Base-by-base conservation (phyloP, 148 eudicot species). In the Mesembryanthemum crystallinum region DNA sequence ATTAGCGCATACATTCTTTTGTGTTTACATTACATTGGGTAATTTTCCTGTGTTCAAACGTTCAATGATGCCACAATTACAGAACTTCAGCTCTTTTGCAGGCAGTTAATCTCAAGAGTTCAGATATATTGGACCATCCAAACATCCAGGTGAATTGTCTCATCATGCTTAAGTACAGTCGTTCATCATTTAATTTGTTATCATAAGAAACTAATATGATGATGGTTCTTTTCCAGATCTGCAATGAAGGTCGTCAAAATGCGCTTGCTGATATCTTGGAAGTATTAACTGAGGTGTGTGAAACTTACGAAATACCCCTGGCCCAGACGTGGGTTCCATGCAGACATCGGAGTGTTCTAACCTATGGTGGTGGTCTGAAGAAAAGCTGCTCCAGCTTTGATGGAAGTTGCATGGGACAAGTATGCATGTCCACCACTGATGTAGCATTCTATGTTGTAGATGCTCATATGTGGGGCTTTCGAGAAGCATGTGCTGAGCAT, bases 301-400 rank as follows among this genome's bases (percentile, higher is more conserved):
- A 96, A 81, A 88, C 88, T 58, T 87, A 91, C 78, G 87, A 88
- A 57, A 37, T 96, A 59, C 99, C 99, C 29, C 88, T 96, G 77
- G 99, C 99, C 77, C 99, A 96, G 85, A 89, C 98, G 29, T 95
- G 99, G 99, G 88, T 92, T 58, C 97, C 97, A 2, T 92, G 97
- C 88, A 88, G 87, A 82, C 96, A 92, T 77, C 85, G 94, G 37
- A 92, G 85, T 81, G 87, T 92, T 81, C 86, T 95, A 55, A 87
- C 98, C 30, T 71, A 88, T 78, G 97, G 94, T 18, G 97, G 97
- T 58, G 97, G 97, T 74, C 71, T 87, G 42, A 88, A 79, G 86
- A 90, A 95, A 82, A 88, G 86, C 79, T 95, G 98, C 79, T 89
- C 96, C 82, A 91, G 98, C 83, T 88, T 91, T 78, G 96, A 93